Evolutionary conservation across 139 green algal genomes (phyloP), one percentile per base, ranked within the genome.

Genomic region (Pycnococcus provasolii): DNA sequence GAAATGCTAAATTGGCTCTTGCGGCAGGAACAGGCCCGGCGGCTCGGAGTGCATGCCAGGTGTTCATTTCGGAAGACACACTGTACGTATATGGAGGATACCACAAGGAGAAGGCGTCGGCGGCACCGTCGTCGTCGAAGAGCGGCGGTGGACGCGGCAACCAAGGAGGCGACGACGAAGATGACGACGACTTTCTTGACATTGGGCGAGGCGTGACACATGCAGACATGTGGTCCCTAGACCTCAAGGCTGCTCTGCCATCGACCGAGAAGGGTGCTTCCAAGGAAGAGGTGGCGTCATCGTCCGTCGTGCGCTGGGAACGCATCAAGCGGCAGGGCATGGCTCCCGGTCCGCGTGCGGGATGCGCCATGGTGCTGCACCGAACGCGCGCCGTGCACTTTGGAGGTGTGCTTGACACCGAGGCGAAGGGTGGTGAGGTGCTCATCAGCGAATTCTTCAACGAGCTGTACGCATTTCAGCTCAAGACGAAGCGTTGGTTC

Each of bases 11-110:
- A 26, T 26, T 26, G 26, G 26, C 26, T 26, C 26, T 26, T 26
- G 6, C 55, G 40, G 42, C 50, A 42, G 42, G 37, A 40, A 42
- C 15, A 6, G 74, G 64, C 57, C 88, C 87, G 1, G 58, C 73
- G 3, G 75, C 87, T 0, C 79, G 87, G 40, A 84, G 82, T 42
- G 89, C 86, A 37, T 91, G 75, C 75, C 81, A 87, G 66, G 57
- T 93, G 73, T 76, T 26, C 26, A 26, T 79, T 26, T 26, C 26
- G 26, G 26, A 26, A 5, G 40, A 70, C 26, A 2, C 43, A 45
- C 44, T 64, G 40, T 90, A 84, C 60, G 55, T 97, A 42, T 90
- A 95, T 68, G 90, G 91, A 0, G 92, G 92, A 7, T 96, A 96
- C 76, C 83, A 63, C 66, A 91, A 96, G 70, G 79, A 81, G 54